Evolutionary conservation across 441 rosid species (phyloP).

Genomic region (Rhodomyrtus psidioides): DNA sequence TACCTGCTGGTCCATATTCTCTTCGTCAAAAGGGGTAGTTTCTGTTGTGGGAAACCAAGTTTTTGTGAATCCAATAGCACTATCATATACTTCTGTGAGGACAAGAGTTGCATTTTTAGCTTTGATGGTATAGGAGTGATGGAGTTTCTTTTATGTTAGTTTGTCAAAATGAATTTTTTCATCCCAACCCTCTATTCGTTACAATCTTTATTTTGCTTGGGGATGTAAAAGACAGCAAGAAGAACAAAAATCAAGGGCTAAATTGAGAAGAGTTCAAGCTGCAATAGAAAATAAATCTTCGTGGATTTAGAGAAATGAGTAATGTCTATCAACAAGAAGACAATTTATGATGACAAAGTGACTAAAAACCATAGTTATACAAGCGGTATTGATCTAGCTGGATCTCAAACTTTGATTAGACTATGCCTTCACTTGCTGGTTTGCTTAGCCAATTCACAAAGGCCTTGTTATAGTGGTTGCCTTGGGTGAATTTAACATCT

Average conservation of each 20-base stretch:
- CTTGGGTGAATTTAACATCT: neutral
- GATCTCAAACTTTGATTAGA: neutral
- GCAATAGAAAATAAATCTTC: neutral
- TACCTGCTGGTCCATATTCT: neutral
- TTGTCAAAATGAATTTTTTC: no score
- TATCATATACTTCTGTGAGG: neutral
- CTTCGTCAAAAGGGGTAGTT: neutral
- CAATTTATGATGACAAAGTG: neutral
- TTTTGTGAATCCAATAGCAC: neutral
- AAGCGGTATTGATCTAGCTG: neutral
- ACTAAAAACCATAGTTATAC: neutral
- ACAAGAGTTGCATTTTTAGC: neutral
- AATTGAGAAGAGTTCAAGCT: neutral
- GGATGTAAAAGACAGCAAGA: neutral
- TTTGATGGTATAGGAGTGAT: neutral
- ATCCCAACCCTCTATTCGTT: no score
- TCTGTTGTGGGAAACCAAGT: neutral
- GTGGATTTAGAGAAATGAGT: neutral
- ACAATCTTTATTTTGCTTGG: neutral
- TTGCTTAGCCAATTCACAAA: neutral
- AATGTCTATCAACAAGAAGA: neutral
- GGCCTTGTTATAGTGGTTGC: neutral
- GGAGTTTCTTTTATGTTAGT: neutral
- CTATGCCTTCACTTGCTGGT: neutral
- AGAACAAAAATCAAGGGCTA: neutral